A percentile compares a stretch with the other conserved stretches of the same genome.
These are phyloP conservation scores for Neospora caninum DNA, from an alignment of 169 alveolate species.

Conservation along the genomic window DNA sequence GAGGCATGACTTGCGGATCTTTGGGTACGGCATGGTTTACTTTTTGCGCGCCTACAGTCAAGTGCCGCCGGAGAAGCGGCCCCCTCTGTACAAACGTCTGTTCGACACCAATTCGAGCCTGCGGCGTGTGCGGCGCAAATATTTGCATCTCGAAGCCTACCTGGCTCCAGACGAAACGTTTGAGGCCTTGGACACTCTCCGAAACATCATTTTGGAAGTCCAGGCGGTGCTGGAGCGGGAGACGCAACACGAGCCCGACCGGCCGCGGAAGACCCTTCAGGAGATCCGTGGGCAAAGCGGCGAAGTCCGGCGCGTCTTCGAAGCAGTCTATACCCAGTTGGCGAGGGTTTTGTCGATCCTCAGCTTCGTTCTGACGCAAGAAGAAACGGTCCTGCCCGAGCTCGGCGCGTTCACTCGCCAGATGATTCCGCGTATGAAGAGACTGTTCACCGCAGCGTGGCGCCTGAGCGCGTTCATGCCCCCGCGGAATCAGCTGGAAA, in stretches of 20 bases:
- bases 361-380: neutral
- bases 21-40: neutral
- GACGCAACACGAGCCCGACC: neutral
- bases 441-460: neutral
- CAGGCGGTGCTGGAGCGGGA: neutral
- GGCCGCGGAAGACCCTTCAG: neutral
- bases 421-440: slow-evolving; percentile 7
- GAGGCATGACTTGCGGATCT: neutral
- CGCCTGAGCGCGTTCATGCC: neutral
- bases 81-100: neutral
- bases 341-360: neutral
- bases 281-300: neutral
- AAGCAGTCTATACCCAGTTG: too few species aligned
- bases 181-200: neutral
- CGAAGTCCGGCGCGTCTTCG: neutral
- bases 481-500: neutral
- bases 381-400: neutral
- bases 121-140: slow-evolving; percentile 16
- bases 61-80: neutral
- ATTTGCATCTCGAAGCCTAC: neutral
- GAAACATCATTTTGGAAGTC: neutral
- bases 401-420: neutral
- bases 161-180: neutral
- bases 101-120: neutral
- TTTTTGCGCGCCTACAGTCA: neutral